A percentile compares a stretch with the other conserved stretches of the same genome.
Evolutionary conservation across 192 early-diverging fungal genomes (phyloP).

Genomic region (Funneliformis geosporum): DNA sequence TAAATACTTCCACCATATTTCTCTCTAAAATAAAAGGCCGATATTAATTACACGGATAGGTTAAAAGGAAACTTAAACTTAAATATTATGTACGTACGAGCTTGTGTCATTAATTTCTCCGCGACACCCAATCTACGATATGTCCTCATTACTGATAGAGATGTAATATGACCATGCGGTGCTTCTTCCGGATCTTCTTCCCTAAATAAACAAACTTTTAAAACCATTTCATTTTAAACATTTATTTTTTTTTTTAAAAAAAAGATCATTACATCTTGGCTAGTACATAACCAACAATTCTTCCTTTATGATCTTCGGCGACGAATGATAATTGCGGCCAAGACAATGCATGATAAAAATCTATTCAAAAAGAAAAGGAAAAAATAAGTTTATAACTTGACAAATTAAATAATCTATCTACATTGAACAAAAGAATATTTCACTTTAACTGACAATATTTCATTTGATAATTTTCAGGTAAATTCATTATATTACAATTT

Average conservation of each 20-base stretch:
- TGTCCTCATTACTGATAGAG: constrained; percentile 93
- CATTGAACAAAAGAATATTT: background rate
- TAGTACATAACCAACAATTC: constrained; percentile 96
- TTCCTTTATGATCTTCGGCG: constrained; percentile 88
- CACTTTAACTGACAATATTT: constrained; percentile 81
- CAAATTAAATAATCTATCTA: background rate
- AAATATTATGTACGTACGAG: constrained; percentile 56
- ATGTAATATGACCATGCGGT: constrained; percentile 95
- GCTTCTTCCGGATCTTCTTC: constrained; percentile 78
- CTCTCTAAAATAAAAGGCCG: constrained; percentile 35
- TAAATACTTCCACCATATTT: constrained; percentile 88
- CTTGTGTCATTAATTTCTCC: constrained; percentile 94
- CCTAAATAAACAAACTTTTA: constrained; percentile 48
- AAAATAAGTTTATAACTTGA: background rate
- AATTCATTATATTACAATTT: constrained; percentile 94
- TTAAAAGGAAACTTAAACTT: background rate
- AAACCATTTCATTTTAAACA: background rate
- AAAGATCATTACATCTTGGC: constrained; percentile 81
- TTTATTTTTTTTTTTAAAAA: background rate
- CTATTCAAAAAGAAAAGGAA: constrained; percentile 36
- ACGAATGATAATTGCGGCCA: constrained; percentile 96
- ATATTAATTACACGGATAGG: background rate
- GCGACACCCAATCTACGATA: constrained; percentile 97
- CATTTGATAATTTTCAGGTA: constrained; percentile 99
- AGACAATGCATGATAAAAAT: constrained; percentile 77